Evolutionary conservation across 1,284 basidiomycete species (phyloP).

Genomic region (Ceratobasidium sp.): DNA sequence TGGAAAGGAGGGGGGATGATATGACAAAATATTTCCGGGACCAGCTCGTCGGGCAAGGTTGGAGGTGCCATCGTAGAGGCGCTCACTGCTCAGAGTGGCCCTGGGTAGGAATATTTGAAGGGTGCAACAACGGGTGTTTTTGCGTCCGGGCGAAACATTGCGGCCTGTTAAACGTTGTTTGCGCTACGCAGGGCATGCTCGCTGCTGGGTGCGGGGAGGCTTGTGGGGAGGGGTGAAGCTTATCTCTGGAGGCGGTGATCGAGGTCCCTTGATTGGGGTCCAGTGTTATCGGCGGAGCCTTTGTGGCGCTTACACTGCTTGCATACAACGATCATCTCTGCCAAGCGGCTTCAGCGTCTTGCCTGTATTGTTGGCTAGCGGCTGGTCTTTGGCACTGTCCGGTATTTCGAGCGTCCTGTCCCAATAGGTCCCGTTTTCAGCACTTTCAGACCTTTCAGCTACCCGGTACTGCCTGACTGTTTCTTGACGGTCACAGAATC

Average conservation of each 20-base stretch:
- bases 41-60: constrained; percentile 23
- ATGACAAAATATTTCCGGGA: constrained; percentile 31
- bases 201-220: constrained; percentile 16
- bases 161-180: constrained; percentile 16
- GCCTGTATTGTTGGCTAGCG: neutral
- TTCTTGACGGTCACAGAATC: neutral
- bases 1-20: constrained; percentile 17
- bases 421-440: neutral
- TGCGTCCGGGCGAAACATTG: neutral
- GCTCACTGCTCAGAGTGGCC: constrained; percentile 7
- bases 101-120: constrained; percentile 29
- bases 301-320: constrained; percentile 6
- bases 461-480: neutral
- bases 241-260: constrained; percentile 19
- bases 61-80: constrained; percentile 30
- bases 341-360: neutral
- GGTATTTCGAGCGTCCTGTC: neutral
- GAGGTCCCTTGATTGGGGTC: constrained; percentile 33
- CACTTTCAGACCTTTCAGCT: neutral
- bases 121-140: neutral
- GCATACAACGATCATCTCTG: constrained; percentile 3
- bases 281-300: constrained; percentile 6
- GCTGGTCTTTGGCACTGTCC: neutral
- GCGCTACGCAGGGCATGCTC: constrained; percentile 31
- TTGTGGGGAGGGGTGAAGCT: constrained; percentile 25